Percentiles rank a stretch among this genome's conserved stretches.
These are phyloP conservation scores for Melampsora americana DNA, from an alignment of 1,284 basidiomycete species.

Conservation along the genomic window DNA sequence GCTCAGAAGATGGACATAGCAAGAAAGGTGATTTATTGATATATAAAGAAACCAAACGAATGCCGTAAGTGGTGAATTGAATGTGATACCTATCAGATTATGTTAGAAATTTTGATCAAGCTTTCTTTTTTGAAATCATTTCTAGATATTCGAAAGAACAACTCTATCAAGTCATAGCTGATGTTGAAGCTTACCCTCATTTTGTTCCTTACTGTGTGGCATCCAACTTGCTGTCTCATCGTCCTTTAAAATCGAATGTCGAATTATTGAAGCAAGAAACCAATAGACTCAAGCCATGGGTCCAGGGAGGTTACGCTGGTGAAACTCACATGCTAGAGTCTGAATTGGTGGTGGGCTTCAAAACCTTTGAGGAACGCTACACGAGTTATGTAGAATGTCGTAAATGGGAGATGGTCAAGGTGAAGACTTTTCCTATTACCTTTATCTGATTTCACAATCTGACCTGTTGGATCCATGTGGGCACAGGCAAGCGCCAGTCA, in stretches of 20 bases:
- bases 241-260: background rate
- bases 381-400: conserved; percentile 30
- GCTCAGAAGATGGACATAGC: conserved; percentile 24
- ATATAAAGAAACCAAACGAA: conserved; percentile 40
- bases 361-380: conserved; percentile 33
- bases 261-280: background rate
- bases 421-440: background rate
- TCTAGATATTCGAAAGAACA: conserved; percentile 39
- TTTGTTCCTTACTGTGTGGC: conserved; percentile 41
- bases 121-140: background rate
- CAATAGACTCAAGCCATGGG: conserved; percentile 19
- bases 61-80: conserved; percentile 13
- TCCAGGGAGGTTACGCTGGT: conserved; percentile 24
- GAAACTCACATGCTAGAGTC: conserved; percentile 34
- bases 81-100: background rate
- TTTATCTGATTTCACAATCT: background rate
- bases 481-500: conserved; percentile 37
- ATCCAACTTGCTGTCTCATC: conserved; percentile 20
- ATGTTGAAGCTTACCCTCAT: conserved; percentile 41
- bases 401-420: conserved; percentile 42
- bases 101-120: background rate
- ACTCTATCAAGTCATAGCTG: conserved; percentile 35
- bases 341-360: conserved; percentile 35
- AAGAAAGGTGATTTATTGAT: conserved; percentile 33
- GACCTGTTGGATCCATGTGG: background rate